Evolutionary conservation across 805 yeast species (phyloP).

Genomic region (Wickerhamomyces hampshirensis): DNA sequence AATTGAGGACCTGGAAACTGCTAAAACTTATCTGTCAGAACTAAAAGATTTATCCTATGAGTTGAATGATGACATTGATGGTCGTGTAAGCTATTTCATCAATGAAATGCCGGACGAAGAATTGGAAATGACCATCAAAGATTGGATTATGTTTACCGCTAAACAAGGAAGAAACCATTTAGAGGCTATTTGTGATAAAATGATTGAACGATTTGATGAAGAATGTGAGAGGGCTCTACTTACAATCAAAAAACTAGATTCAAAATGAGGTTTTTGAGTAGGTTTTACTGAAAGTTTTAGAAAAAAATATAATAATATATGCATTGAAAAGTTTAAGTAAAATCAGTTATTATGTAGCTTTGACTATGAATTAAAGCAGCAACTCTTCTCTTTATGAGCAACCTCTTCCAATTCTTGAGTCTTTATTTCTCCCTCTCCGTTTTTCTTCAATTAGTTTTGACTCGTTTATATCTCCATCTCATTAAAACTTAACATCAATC

Average conservation of each 20-base stretch:
- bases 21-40: conserved; percentile 22
- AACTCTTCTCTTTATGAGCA: no score
- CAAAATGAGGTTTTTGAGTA: background rate
- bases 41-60: conserved; percentile 23
- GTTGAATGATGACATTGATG: conserved; percentile 59
- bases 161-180: conserved; percentile 46
- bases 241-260: conserved; percentile 25
- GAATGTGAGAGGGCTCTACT: conserved; percentile 50
- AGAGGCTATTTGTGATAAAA: conserved; percentile 38
- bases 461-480: background rate
- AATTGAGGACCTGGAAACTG: conserved; percentile 28
- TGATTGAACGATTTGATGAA: conserved; percentile 42
- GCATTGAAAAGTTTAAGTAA: conserved; percentile 1
- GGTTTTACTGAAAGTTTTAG: no score
- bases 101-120: conserved; percentile 68
- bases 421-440: background rate
- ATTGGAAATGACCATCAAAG: conserved; percentile 59
- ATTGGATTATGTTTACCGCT: conserved; percentile 63
- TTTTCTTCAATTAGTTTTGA: background rate
- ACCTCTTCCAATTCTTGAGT: no score
- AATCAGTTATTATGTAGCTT: no score
- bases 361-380: no score
- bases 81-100: conserved; percentile 58
- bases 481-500: background rate
- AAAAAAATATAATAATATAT: no score